These are phyloP conservation scores for Leccinum solheimii DNA, from an alignment of 1,284 basidiomycete genomes.

Conservation along the genomic window DNA sequence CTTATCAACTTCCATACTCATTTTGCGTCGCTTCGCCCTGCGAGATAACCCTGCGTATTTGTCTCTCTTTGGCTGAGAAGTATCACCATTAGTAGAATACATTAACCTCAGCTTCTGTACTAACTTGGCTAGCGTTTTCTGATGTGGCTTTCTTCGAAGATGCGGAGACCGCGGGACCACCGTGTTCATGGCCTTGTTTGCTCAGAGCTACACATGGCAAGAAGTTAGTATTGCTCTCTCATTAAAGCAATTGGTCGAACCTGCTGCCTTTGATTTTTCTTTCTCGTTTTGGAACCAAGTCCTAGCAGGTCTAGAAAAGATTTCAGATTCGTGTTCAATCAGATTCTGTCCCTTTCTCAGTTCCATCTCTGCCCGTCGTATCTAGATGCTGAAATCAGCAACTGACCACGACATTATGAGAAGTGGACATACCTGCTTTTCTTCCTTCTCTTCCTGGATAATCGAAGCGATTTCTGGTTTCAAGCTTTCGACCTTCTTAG, in stretches of 20 bases:
- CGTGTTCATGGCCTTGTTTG: slow-evolving; percentile 70
- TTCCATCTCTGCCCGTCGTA: slow-evolving; percentile 95
- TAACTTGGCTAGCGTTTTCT: slow-evolving; percentile 17
- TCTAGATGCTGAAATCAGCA: slow-evolving; percentile 40
- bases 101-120: slow-evolving; percentile 7
- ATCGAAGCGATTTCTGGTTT: slow-evolving; percentile 83
- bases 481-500: slow-evolving; percentile 68
- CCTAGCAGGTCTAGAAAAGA: slow-evolving; percentile 88
- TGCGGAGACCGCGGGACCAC: slow-evolving; percentile 38
- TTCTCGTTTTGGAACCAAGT: slow-evolving; percentile 97
- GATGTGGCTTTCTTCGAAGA: slow-evolving; percentile 30
- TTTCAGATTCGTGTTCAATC: slow-evolving; percentile 93
- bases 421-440: slow-evolving; percentile 69
- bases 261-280: slow-evolving; percentile 81
- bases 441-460: slow-evolving; percentile 92
- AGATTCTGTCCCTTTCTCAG: slow-evolving; percentile 94
- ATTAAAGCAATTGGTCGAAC: slow-evolving; percentile 43
- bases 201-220: slow-evolving; percentile 54
- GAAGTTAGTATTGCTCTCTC: slow-evolving; percentile 4
- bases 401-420: slow-evolving; percentile 9
- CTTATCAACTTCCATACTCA: slow-evolving; percentile 80
- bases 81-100: slow-evolving; percentile 7
- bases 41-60: slow-evolving; percentile 85
- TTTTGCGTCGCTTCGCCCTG: slow-evolving; percentile 80
- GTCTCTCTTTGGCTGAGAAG: slow-evolving; percentile 70